Evolutionary conservation across 495 filamentous ascomycete genomes (phyloP).

Genomic region (Penicillium nucicola): DNA sequence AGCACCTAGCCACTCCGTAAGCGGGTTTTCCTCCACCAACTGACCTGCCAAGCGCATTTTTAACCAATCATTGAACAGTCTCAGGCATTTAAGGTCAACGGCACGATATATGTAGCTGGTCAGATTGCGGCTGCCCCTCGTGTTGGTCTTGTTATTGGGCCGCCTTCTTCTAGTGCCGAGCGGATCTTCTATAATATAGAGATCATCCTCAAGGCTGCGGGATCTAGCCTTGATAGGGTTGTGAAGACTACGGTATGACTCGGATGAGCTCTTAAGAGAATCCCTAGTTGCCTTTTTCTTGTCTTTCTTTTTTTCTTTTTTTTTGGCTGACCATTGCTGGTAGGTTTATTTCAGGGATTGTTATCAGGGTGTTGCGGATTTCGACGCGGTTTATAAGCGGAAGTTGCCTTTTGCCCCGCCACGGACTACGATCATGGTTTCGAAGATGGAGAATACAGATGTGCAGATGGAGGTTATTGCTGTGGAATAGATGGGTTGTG

Average conservation of each 20-base stretch:
- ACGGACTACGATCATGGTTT: not conserved
- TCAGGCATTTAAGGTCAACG: constrained; percentile 1
- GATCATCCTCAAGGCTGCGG: not conserved
- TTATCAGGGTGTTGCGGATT: not conserved
- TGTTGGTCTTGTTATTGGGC: not conserved
- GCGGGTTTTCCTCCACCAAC: not conserved
- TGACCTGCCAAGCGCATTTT: not conserved
- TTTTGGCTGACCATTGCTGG: too few species aligned
- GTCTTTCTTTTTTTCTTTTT: too few species aligned
- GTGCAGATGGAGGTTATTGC: not conserved
- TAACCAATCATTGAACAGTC: not conserved
- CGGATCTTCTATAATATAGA: not conserved
- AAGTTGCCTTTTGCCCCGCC: not conserved
- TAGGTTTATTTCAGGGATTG: not conserved
- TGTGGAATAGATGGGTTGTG: not conserved
- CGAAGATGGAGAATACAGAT: not conserved
- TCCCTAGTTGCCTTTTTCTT: too few species aligned
- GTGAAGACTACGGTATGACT: not conserved
- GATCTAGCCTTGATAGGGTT: not conserved
- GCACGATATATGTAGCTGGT: not conserved
- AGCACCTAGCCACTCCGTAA: not conserved
- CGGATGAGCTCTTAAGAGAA: too few species aligned
- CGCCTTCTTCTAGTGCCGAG: not conserved
- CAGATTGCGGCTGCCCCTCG: not conserved
- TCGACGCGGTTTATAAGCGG: not conserved